phyloP scores from a whole-genome alignment of 495 filamentous ascomycete genomes.

The Podospora sp. region DNA sequence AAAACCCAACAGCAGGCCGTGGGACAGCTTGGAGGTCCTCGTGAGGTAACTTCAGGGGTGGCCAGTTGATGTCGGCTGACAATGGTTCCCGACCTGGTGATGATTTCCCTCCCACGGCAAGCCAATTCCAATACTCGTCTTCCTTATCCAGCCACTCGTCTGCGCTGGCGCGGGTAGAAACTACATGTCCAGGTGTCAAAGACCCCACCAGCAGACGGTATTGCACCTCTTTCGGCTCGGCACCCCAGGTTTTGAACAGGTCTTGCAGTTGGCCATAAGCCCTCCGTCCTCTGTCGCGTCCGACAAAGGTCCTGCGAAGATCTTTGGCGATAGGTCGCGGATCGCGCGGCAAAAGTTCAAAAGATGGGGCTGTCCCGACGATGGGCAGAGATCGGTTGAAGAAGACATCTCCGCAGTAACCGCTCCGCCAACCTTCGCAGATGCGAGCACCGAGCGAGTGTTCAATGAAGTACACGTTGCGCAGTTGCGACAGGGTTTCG shows the following conservation, averaged over 20 bases:
- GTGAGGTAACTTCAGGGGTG: background rate
- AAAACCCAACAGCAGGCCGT: background rate
- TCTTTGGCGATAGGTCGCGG: background rate
- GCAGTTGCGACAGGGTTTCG: conserved; percentile 1
- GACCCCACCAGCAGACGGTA: background rate
- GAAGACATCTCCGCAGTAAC: background rate
- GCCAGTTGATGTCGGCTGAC: background rate
- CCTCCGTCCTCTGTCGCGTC: background rate
- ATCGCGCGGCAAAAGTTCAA: background rate
- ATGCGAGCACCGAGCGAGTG: background rate
- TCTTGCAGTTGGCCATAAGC: background rate
- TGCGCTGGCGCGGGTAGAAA: background rate
- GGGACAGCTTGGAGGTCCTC: background rate
- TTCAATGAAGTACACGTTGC: background rate
- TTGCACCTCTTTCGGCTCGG: background rate
- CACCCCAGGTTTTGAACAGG: background rate
- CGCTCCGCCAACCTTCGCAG: background rate
- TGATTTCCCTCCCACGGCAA: background rate
- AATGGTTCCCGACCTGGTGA: background rate
- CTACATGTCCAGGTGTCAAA: background rate
- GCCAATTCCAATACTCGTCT: background rate
- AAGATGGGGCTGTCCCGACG: background rate
- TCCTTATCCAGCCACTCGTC: background rate
- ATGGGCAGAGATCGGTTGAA: conserved; percentile 5
- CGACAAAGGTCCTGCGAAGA: background rate